Evolutionary conservation across 2,329 filamentous ascomycete species (phyloP).

Genomic region (Thielaviopsis musarum): DNA sequence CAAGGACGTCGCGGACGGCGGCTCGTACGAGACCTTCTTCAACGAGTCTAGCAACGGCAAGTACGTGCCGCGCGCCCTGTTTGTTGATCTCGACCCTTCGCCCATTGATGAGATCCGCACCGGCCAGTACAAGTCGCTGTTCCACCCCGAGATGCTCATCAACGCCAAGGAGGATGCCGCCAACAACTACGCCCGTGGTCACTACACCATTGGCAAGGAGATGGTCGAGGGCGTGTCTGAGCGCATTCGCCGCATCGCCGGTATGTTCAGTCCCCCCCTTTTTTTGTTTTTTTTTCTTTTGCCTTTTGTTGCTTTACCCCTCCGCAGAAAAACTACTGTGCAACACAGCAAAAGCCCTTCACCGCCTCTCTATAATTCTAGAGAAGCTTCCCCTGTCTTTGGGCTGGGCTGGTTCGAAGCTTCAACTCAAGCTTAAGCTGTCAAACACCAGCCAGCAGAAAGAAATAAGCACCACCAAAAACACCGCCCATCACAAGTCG

Average conservation of each 20-base stretch:
- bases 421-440: not conserved
- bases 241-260: conserved; percentile 50
- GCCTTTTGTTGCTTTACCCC: not conserved
- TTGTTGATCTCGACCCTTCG: conserved; percentile 56
- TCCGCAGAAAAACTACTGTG: too few species aligned
- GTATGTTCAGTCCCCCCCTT: conserved; percentile 24
- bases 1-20: conserved; percentile 41
- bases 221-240: conserved; percentile 56
- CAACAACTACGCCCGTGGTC: conserved; percentile 62
- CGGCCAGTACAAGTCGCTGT: conserved; percentile 48
- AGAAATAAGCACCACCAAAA: not conserved
- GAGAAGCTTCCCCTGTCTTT: not conserved
- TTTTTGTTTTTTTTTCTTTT: not conserved
- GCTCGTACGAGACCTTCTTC: conserved; percentile 58
- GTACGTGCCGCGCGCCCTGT: conserved; percentile 56
- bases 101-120: conserved; percentile 61
- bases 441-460: too few species aligned
- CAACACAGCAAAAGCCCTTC: not conserved
- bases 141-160: conserved; percentile 56
- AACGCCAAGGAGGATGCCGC: conserved; percentile 63
- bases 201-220: conserved; percentile 64
- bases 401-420: too few species aligned
- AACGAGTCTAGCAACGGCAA: conserved; percentile 55
- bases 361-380: not conserved
- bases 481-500: too few species aligned